phyloP scores from a whole-genome alignment of 352 stramenopile genomes.

The Globisporangium uncinulatum region DNA sequence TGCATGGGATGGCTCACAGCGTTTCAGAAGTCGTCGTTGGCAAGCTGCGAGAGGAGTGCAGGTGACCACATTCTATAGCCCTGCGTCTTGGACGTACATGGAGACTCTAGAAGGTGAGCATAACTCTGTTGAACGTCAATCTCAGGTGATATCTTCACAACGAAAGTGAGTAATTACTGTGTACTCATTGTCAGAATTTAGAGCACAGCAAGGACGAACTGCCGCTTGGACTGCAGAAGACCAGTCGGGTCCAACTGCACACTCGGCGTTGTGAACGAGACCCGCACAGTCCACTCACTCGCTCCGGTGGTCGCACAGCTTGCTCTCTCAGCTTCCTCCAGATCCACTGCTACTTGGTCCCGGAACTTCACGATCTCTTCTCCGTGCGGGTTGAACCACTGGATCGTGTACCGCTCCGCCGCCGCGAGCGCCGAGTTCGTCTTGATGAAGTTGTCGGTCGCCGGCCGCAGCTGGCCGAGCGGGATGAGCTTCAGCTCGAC shows the following conservation, averaged over 20 bases:
- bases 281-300: background rate
- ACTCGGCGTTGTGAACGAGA: background rate
- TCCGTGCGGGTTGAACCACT: slow-evolving; percentile 17
- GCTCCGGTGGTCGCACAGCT: background rate
- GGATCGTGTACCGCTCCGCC: slow-evolving; percentile 22
- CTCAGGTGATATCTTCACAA: no score
- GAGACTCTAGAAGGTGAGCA: no score
- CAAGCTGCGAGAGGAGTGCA: no score
- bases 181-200: no score
- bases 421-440: slow-evolving; percentile 17
- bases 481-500: slow-evolving; percentile 27
- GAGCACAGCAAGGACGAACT: no score
- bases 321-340: background rate
- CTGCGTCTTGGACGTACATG: no score
- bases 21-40: no score
- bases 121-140: no score
- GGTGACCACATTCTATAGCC: no score
- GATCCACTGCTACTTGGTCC: background rate
- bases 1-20: no score
- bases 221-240: no score
- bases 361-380: background rate
- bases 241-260: background rate
- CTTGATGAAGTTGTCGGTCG: slow-evolving; percentile 19
- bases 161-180: no score
- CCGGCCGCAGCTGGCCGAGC: slow-evolving; percentile 19